Conservation (phyloP, 2,329 filamentous ascomycete species). For the Plectosphaerella sp. region DNA sequence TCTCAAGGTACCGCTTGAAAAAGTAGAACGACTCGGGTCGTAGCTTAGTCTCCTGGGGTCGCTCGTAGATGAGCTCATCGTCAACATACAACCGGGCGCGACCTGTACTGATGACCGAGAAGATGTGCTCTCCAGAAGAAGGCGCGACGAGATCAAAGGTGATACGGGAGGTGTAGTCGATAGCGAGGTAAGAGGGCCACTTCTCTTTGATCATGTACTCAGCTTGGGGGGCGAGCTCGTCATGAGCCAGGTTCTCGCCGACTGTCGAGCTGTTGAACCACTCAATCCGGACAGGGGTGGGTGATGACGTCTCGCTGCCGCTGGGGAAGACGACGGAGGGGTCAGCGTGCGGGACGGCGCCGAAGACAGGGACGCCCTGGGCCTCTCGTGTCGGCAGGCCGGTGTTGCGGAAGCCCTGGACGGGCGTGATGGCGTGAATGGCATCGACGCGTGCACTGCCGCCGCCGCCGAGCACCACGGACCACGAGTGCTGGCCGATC, state of each 20-base stretch:
- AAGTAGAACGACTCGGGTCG: not conserved
- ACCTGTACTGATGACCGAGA: not conserved
- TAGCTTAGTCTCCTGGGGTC: not conserved
- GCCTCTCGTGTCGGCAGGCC: not conserved
- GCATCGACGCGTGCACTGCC: not conserved
- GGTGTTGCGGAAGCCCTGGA: not conserved
- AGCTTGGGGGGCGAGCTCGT: not conserved
- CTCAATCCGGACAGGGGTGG: not conserved
- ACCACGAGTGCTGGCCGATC: not conserved
- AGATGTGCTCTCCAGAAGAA: not conserved
- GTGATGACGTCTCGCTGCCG: not conserved
- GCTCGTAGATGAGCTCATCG: not conserved
- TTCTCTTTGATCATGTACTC: constrained; percentile 1
- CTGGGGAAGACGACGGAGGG: not conserved
- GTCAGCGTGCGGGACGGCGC: not conserved
- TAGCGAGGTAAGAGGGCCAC: not conserved
- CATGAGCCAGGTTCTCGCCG: not conserved
- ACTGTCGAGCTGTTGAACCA: not conserved
- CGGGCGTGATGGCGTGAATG: not conserved
- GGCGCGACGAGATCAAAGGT: not conserved
- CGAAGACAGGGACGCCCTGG: not conserved
- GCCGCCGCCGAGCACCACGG: not conserved
- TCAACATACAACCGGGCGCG: not conserved
- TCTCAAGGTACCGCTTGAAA: not conserved
- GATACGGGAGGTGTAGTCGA: not conserved